phyloP scores from a whole-genome alignment of 257 asterid genomes.

The Marsdenia floribunda region DNA sequence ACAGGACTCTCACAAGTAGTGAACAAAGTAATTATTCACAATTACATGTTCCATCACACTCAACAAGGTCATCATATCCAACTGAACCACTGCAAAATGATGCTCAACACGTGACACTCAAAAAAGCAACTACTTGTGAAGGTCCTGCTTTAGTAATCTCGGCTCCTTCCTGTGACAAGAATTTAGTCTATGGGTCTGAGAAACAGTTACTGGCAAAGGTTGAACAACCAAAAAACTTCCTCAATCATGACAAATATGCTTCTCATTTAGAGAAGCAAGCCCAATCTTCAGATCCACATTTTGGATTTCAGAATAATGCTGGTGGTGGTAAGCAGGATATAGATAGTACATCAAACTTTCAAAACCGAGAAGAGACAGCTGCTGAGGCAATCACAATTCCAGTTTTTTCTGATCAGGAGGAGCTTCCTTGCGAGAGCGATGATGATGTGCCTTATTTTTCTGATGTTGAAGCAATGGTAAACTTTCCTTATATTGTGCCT shows the following conservation, averaged over 20 bases:
- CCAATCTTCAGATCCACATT: slow-evolving; percentile 20
- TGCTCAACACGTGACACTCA: slow-evolving; percentile 21
- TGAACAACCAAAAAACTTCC: slow-evolving; percentile 28
- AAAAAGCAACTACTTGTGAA: slow-evolving; percentile 25
- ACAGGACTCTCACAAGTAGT: slow-evolving; percentile 24
- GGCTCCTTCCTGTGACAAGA: slow-evolving; percentile 24
- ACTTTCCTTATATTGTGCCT: slow-evolving; percentile 16
- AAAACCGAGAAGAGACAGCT: slow-evolving; percentile 23
- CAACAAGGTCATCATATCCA: slow-evolving; percentile 22
- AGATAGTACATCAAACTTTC: slow-evolving; percentile 19
- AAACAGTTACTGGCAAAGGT: slow-evolving; percentile 21
- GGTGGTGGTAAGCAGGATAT: slow-evolving; percentile 22
- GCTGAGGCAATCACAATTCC: slow-evolving; percentile 20
- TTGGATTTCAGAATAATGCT: slow-evolving; percentile 26
- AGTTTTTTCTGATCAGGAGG: slow-evolving; percentile 43
- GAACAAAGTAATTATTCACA: slow-evolving; percentile 1
- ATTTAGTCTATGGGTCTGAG: slow-evolving; percentile 17
- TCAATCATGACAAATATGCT: slow-evolving; percentile 17
- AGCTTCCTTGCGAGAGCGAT: slow-evolving; percentile 42
- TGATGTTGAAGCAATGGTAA: slow-evolving; percentile 85
- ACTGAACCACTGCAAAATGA: slow-evolving; percentile 37
- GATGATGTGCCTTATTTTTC: slow-evolving; percentile 62
- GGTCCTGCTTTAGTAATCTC: slow-evolving; percentile 21
- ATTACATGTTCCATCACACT: slow-evolving; percentile 17
- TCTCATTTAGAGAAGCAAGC: slow-evolving; percentile 19